These are phyloP conservation scores for Syncephalastrum contaminatum DNA, from an alignment of 371 early-diverging fungal species.

Conservation along the genomic window DNA sequence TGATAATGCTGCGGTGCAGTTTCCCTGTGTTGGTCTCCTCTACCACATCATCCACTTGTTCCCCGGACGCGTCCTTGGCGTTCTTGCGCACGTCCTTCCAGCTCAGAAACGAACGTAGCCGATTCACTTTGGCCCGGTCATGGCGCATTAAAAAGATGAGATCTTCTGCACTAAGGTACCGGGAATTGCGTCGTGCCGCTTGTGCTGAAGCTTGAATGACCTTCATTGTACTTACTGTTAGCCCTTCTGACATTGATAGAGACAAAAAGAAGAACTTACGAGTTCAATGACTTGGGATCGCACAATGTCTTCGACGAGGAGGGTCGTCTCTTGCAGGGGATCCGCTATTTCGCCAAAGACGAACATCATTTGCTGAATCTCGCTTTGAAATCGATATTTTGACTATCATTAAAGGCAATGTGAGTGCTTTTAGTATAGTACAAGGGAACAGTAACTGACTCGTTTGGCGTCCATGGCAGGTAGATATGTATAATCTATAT, in stretches of 20 bases:
- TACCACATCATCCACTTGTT: slow-evolving; percentile 64
- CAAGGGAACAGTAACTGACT: too few species aligned
- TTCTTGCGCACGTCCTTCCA: slow-evolving; percentile 97
- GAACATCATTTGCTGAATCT: slow-evolving; percentile 98
- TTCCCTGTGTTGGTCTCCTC: slow-evolving; percentile 71
- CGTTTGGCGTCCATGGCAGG: too few species aligned
- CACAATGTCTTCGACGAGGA: slow-evolving; percentile 92
- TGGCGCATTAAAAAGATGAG: slow-evolving; percentile 95
- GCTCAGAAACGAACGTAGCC: slow-evolving; percentile 85
- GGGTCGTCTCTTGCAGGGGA: slow-evolving; percentile 83
- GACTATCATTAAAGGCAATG: slow-evolving; percentile 2
- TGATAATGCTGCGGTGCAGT: slow-evolving; percentile 73
- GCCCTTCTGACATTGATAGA: background rate
- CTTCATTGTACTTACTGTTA: slow-evolving; percentile 28
- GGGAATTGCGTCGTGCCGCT: slow-evolving; percentile 79
- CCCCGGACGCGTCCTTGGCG: slow-evolving; percentile 72
- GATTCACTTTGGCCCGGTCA: slow-evolving; percentile 90
- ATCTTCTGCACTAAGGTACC: slow-evolving; percentile 89
- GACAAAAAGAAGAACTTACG: slow-evolving; percentile 44
- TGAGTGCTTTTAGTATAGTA: too few species aligned
- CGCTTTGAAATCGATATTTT: slow-evolving; percentile 54
- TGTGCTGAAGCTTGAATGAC: slow-evolving; percentile 84
- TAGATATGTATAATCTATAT: too few species aligned
- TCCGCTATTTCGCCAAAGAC: slow-evolving; percentile 95
- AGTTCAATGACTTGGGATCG: slow-evolving; percentile 94